Evolutionary conservation across 768 basidiomycete species (phyloP).

Genomic region (Lentinula raphanica): DNA sequence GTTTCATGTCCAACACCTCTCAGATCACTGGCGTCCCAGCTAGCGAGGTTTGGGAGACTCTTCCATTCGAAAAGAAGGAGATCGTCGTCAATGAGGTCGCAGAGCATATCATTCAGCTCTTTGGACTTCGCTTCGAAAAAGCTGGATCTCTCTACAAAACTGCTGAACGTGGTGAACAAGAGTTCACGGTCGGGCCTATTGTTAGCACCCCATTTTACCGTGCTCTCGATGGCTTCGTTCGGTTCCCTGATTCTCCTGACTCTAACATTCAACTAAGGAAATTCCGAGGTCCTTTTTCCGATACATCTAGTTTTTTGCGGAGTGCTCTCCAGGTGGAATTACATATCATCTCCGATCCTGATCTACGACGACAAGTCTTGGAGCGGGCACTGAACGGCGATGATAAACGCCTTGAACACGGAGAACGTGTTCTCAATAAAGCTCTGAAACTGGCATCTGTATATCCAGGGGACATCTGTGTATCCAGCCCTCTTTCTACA

Average conservation of each 20-base stretch:
- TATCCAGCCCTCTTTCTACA: constrained; percentile 5
- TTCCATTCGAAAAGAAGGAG: constrained; percentile 9
- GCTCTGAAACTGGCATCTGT: constrained; percentile 11
- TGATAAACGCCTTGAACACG: constrained; percentile 11
- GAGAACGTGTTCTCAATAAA: constrained; percentile 10
- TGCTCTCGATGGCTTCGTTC: constrained; percentile 13
- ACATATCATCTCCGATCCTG: constrained; percentile 2
- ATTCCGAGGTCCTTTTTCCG: constrained; percentile 14
- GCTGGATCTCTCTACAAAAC: constrained; percentile 15
- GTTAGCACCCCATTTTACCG: constrained; percentile 15
- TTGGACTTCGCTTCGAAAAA: constrained; percentile 11
- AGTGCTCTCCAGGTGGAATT: constrained; percentile 11
- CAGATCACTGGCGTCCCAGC: constrained; percentile 14
- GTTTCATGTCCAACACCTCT: neutral
- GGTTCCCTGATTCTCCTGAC: neutral
- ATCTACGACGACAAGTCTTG: neutral
- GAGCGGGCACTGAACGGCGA: constrained; percentile 8
- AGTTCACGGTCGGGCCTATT: constrained; percentile 14
- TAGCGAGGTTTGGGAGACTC: constrained; percentile 11
- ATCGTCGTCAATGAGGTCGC: constrained; percentile 13
- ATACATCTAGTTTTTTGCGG: constrained; percentile 8
- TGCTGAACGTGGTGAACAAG: neutral
- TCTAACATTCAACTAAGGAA: neutral
- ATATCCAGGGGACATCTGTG: constrained; percentile 13
- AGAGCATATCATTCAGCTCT: constrained; percentile 8